Evolutionary conservation across 1,284 basidiomycete genomes (phyloP).

Genomic region (Cryptococcus sp.): DNA sequence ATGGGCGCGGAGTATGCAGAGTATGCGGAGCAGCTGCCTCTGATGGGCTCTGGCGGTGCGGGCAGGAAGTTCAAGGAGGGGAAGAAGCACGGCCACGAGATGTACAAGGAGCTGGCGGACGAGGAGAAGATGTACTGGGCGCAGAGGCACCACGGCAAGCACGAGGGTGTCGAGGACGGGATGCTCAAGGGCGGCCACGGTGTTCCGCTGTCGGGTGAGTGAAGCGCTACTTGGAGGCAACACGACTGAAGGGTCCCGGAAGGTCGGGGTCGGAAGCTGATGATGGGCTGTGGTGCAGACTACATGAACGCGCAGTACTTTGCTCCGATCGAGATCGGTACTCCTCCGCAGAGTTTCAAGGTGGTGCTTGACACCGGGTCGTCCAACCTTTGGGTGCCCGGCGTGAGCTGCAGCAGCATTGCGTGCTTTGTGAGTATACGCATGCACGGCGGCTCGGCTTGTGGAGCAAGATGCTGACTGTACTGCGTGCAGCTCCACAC

Average conservation of each 20-base stretch:
- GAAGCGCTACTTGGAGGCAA: neutral
- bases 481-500: slow-evolving; percentile 59
- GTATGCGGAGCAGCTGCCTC: slow-evolving; percentile 57
- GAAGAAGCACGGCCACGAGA: slow-evolving; percentile 17
- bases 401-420: slow-evolving; percentile 82
- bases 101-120: slow-evolving; percentile 33
- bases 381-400: slow-evolving; percentile 64
- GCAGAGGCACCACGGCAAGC: slow-evolving; percentile 52
- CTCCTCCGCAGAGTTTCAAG: slow-evolving; percentile 55
- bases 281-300: slow-evolving; percentile 56
- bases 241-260: neutral
- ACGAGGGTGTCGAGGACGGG: slow-evolving; percentile 50
- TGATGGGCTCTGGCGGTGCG: slow-evolving; percentile 68
- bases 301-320: slow-evolving; percentile 99
- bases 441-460: neutral
- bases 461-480: neutral
- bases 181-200: slow-evolving; percentile 72
- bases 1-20: slow-evolving; percentile 26
- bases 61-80: slow-evolving; percentile 59
- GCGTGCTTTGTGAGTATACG: slow-evolving; percentile 74
- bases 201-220: slow-evolving; percentile 84
- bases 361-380: slow-evolving; percentile 61
- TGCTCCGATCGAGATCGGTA: slow-evolving; percentile 75
- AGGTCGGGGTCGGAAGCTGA: slow-evolving; percentile 1
- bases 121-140: slow-evolving; percentile 73